A percentile compares a stretch with the other conserved stretches of the same genome.
phyloP scores from a whole-genome alignment of 345 rosid genomes.

The Rubroshorea leprosula region DNA sequence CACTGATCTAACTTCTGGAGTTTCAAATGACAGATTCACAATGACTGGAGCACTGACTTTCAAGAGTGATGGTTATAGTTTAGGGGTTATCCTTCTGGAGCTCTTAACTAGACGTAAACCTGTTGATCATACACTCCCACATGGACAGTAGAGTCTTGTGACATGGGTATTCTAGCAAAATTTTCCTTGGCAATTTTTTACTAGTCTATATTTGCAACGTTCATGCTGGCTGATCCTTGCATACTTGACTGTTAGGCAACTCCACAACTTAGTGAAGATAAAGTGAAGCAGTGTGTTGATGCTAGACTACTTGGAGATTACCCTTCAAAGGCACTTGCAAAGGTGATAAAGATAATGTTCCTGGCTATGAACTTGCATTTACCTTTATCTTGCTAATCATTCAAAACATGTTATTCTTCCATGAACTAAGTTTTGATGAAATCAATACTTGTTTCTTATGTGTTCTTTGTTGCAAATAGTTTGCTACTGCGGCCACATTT shows the following conservation, averaged over 20 bases:
- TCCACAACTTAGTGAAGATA: constrained; percentile 73
- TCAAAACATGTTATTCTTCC: too few species aligned
- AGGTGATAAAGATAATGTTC: constrained; percentile 27
- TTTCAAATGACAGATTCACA: too few species aligned
- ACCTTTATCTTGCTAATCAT: too few species aligned
- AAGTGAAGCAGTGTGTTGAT: constrained; percentile 67
- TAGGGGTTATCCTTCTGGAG: too few species aligned
- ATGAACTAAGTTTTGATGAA: background rate
- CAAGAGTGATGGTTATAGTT: too few species aligned
- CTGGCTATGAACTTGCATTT: background rate
- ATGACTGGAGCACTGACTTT: too few species aligned
- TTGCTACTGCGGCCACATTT: constrained; percentile 72
- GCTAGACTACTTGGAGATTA: constrained; percentile 53
- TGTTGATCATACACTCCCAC: too few species aligned
- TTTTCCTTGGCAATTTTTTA: too few species aligned
- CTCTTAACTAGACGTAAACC: too few species aligned
- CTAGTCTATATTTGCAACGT: background rate
- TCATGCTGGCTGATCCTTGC: background rate
- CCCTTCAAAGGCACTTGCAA: constrained; percentile 75
- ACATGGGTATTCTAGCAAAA: constrained; percentile 40
- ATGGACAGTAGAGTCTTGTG: too few species aligned
- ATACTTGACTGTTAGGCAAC: constrained; percentile 43
- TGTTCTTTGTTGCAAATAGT: constrained; percentile 28
- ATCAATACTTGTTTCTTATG: background rate
- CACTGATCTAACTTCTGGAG: too few species aligned